Base-by-base conservation (phyloP, 2,329 filamentous ascomycete species). In the Pseudogymnoascus sp. region DNA sequence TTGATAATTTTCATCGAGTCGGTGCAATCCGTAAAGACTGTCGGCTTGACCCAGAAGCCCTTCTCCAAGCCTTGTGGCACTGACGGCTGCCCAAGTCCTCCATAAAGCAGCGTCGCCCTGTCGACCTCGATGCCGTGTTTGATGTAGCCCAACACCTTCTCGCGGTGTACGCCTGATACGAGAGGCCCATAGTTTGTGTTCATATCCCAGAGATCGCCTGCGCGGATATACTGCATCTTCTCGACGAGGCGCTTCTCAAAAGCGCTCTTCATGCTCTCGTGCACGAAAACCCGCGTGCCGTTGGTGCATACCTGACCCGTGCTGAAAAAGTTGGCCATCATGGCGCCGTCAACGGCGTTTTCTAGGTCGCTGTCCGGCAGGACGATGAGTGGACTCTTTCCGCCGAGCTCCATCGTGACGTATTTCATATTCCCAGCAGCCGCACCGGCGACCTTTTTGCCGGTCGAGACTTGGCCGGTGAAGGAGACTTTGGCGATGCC, bases 301-400 rank as follows among this genome's bases (percentile, higher is more conserved):
- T 96, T 96, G 60, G 92, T 96, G 82, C 92, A 96, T 60, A 96
- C 91, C 76, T 96, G 92, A 31, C 92, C 92, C 0, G 89, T 90
- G 68, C 88, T 92, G 80, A 90, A 96, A 78, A 96, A 96, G 76
- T 96, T 96, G 69, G 91, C 92, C 81, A 96, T 91, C 88, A 96
- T 93, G 66, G 91, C 91, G 31, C 90, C 89, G 71, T 96, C 88
- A 36, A 91, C 92, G n/a, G 92, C 92, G 70, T 85, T 84, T 53
- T 90, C 87, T 18, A 93, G 75, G 61, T 91, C 85, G 14, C 89
- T 89, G 71, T 96, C 91, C 0, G 90, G 89, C 0, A 96, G 84
- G 56, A 96, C 81, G 60, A 96, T 79, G 43, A 91, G 80, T 0
- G 91, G 90, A 65, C 88, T 91, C 78, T 96, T 96, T 60, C 92